A percentile compares a stretch with the other conserved stretches of the same genome.
These are phyloP conservation scores for Brassica nigra DNA, from an alignment of 345 rosid species.

Conservation along the genomic window DNA sequence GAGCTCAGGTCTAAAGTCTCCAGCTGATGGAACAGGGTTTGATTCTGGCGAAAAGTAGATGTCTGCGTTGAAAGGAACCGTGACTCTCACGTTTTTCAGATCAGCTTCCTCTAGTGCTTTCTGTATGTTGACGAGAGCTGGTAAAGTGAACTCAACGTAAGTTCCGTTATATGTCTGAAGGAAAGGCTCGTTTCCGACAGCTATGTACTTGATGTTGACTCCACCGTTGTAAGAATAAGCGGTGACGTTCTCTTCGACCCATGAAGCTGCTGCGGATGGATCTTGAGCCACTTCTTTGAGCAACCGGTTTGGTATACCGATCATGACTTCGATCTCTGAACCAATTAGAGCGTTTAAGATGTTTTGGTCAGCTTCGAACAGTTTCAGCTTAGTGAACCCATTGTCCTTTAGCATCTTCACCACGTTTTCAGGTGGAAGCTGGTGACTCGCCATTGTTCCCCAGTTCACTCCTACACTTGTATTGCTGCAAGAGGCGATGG, in stretches of 20 bases:
- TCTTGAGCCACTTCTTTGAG: constrained; percentile 55
- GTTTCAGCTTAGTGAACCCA: constrained; percentile 65
- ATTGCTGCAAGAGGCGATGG: constrained; percentile 20
- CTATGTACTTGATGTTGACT: constrained; percentile 79
- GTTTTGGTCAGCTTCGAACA: constrained; percentile 74
- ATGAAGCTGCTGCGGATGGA: constrained; percentile 53
- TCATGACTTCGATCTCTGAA: constrained; percentile 75
- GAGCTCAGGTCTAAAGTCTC: constrained; percentile 65
- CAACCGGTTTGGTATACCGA: constrained; percentile 78
- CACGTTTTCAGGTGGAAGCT: constrained; percentile 62
- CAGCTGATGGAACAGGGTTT: constrained; percentile 67
- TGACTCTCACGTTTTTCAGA: constrained; percentile 55
- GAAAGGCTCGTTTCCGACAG: constrained; percentile 84
- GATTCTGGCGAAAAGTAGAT: constrained; percentile 57
- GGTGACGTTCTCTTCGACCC: constrained; percentile 82
- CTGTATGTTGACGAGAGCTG: constrained; percentile 72
- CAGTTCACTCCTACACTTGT: constrained; percentile 63
- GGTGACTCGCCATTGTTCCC: constrained; percentile 77
- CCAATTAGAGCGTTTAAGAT: constrained; percentile 60
- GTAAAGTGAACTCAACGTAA: constrained; percentile 50
- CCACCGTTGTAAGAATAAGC: constrained; percentile 51
- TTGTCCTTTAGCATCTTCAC: constrained; percentile 66
- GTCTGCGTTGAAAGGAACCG: constrained; percentile 78
- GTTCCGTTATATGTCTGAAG: constrained; percentile 62
- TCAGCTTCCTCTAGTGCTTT: constrained; percentile 63